phyloP scores from a whole-genome alignment of 2,329 filamentous ascomycete genomes.

The Paramyrothecium sp. region DNA sequence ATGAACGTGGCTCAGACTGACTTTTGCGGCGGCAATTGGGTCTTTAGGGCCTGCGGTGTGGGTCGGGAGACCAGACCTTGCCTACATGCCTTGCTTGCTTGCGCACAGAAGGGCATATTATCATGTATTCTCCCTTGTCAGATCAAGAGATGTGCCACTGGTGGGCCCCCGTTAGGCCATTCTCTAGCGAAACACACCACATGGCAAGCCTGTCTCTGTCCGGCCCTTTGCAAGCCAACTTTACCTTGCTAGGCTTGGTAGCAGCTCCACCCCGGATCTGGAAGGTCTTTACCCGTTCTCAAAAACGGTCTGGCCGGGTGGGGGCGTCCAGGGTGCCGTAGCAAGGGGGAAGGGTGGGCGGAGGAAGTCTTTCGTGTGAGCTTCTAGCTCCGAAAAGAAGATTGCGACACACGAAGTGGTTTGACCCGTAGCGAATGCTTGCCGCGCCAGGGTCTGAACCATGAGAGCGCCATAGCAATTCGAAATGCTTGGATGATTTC shows the following conservation, averaged over 20 bases:
- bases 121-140: not conserved
- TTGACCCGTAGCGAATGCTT: too few relatives aligned
- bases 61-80: not conserved
- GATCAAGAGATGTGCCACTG: too few relatives aligned
- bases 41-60: not conserved
- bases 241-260: not conserved
- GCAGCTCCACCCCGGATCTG: conserved; percentile 19
- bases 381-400: not conserved
- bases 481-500: not conserved
- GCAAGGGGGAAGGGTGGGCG: not conserved
- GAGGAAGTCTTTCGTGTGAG: not conserved
- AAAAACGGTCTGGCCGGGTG: conserved; percentile 11
- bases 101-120: not conserved
- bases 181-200: not conserved
- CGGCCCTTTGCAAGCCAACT: not conserved
- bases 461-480: not conserved
- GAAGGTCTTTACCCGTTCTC: conserved; percentile 18
- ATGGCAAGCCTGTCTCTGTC: conserved; percentile 2
- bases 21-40: not conserved
- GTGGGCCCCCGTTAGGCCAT: not conserved
- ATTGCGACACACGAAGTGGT: not conserved
- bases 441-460: too few relatives aligned
- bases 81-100: not conserved
- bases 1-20: not conserved
- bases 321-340: not conserved